phyloP scores from a whole-genome alignment of 441 rosid genomes.

The Bocquillonia castaneifolia region DNA sequence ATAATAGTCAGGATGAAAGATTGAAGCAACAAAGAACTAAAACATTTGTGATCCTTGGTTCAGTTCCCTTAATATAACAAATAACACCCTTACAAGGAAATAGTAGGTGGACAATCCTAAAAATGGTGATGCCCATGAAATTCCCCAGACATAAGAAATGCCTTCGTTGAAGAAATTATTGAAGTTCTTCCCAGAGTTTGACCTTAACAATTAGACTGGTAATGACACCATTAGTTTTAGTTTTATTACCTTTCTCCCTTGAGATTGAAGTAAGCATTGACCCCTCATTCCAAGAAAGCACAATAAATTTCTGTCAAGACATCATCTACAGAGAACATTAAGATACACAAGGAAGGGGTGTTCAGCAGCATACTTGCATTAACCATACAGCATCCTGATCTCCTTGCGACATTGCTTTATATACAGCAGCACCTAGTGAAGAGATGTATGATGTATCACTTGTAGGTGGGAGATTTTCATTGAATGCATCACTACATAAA shows the following conservation, averaged over 20 bases:
- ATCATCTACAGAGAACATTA: background rate
- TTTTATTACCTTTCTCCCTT: no score
- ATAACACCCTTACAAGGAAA: background rate
- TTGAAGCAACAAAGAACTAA: background rate
- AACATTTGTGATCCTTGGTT: background rate
- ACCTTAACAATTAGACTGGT: background rate
- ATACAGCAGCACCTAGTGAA: conserved; percentile 83
- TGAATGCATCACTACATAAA: conserved; percentile 81
- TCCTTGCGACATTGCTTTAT: conserved; percentile 88
- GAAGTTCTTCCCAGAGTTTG: background rate
- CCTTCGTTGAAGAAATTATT: background rate
- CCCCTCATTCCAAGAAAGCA: no score
- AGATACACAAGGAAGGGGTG: background rate
- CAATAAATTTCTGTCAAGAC: background rate
- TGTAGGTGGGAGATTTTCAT: conserved; percentile 92
- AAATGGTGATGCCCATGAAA: background rate
- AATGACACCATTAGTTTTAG: background rate
- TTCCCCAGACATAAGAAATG: background rate
- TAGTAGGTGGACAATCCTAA: background rate
- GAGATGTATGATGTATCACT: conserved; percentile 71
- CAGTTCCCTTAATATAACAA: background rate
- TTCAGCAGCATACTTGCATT: conserved; percentile 73
- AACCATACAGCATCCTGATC: conserved; percentile 92
- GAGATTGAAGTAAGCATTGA: no score
- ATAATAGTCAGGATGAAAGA: no score